These are phyloP conservation scores for Buxus sempervirens DNA, from an alignment of 164 flowering plant genomes.

Conservation along the genomic window DNA sequence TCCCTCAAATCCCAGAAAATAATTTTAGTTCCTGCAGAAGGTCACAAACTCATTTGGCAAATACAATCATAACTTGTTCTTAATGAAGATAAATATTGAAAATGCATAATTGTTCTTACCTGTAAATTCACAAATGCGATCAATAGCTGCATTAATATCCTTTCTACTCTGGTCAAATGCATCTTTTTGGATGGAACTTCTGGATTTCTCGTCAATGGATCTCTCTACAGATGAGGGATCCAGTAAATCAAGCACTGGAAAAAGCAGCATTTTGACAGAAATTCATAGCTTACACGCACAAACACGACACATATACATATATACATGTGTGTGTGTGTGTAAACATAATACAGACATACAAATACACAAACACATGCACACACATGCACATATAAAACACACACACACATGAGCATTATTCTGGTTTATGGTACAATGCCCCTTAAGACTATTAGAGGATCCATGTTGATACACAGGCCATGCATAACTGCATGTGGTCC, in stretches of 20 bases:
- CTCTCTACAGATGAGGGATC: conserved; percentile 14
- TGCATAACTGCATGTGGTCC: too few relatives aligned
- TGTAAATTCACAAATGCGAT: conserved; percentile 81
- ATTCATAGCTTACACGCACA: too few relatives aligned
- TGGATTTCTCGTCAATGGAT: conserved; percentile 43
- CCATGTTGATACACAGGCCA: too few relatives aligned
- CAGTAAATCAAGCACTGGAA: conserved; percentile 5
- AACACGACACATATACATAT: too few relatives aligned
- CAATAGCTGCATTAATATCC: conserved; percentile 91
- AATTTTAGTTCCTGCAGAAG: conserved; percentile 76
- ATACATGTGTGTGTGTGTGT: too few relatives aligned
- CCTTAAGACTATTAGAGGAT: too few relatives aligned
- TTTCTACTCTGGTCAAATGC: conserved; percentile 87
- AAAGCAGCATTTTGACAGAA: neutral
- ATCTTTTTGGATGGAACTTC: conserved; percentile 49
- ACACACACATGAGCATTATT: too few relatives aligned
- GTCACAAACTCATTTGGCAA: conserved; percentile 4
- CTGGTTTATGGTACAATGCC: too few relatives aligned
- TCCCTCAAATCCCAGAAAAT: conserved; percentile 94
- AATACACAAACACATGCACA: too few relatives aligned
- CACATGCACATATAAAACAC: too few relatives aligned
- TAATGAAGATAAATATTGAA: neutral
- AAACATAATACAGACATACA: too few relatives aligned
- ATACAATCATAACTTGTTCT: conserved; percentile 4
- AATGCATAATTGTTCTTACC: conserved; percentile 36